phyloP scores from a whole-genome alignment of 1,284 basidiomycete species.

The Thelephora terrestris region DNA sequence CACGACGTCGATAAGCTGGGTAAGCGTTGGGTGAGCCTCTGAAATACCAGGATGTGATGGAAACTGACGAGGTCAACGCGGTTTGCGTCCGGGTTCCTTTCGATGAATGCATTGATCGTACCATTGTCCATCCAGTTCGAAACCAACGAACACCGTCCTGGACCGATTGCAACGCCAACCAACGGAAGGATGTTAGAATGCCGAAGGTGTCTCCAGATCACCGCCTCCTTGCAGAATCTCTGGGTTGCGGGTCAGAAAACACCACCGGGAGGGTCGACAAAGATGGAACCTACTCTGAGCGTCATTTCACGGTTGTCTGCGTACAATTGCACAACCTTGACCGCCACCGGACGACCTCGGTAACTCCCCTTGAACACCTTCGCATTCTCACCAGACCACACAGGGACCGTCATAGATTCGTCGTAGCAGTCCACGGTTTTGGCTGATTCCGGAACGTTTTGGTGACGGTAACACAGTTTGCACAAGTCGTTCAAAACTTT shows the following conservation, averaged over 20 bases:
- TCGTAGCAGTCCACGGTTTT: too few species aligned
- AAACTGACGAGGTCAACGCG: slow-evolving; percentile 3
- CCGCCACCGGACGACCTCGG: too few species aligned
- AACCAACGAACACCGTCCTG: neutral
- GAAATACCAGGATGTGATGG: too few species aligned
- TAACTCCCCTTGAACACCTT: too few species aligned
- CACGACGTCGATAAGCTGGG: slow-evolving; percentile 4
- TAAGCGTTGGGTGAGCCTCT: neutral
- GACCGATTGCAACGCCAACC: neutral
- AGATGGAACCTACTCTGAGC: too few species aligned
- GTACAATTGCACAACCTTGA: neutral
- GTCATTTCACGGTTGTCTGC: too few species aligned
- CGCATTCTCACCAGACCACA: too few species aligned
- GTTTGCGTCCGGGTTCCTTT: slow-evolving; percentile 1
- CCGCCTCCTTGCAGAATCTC: slow-evolving; percentile 4
- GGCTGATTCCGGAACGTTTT: too few species aligned
- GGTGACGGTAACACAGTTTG: too few species aligned
- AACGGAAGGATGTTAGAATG: slow-evolving; percentile 5
- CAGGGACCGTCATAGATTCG: too few species aligned
- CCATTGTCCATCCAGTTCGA: neutral
- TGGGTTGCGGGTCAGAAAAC: neutral
- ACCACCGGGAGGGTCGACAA: too few species aligned
- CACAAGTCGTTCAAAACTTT: too few species aligned
- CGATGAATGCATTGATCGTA: slow-evolving; percentile 1
- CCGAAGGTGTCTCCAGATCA: slow-evolving; percentile 3